phyloP scores from a whole-genome alignment of 441 rosid species.

The Corymbia citriodora region DNA sequence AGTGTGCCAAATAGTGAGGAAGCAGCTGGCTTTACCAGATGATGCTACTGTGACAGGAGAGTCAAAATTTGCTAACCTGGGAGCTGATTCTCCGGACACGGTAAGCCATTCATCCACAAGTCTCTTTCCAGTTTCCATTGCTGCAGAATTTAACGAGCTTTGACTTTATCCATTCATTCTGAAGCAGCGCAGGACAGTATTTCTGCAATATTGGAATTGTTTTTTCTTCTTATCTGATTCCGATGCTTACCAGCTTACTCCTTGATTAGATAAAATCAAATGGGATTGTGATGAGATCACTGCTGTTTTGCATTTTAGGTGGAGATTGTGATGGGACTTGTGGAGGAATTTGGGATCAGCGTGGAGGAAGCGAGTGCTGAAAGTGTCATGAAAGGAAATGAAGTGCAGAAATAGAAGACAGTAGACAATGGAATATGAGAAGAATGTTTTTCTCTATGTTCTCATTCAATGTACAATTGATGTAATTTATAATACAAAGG shows the following conservation, averaged over 20 bases:
- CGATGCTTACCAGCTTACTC: background rate
- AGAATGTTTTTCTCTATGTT: no score
- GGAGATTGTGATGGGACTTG: slow-evolving; percentile 87
- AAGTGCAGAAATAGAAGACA: no score
- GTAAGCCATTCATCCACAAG: slow-evolving; percentile 15
- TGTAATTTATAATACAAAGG: no score
- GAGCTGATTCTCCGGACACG: slow-evolving; percentile 94
- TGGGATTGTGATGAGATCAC: background rate
- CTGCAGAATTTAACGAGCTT: background rate
- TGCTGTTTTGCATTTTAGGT: slow-evolving; percentile 32
- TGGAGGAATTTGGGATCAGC: slow-evolving; percentile 62
- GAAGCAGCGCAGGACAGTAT: background rate
- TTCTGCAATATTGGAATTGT: background rate
- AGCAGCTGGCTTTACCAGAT: no score
- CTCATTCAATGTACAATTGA: no score
- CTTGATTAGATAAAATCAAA: background rate
- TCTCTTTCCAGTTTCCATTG: background rate
- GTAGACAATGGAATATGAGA: no score
- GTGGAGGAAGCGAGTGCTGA: slow-evolving; percentile 75
- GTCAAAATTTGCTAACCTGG: slow-evolving; percentile 64
- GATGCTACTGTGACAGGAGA: slow-evolving; percentile 40
- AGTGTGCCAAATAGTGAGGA: slow-evolving; percentile 71
- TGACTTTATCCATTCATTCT: background rate
- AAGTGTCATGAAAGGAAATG: no score
- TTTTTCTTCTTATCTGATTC: background rate